Evolutionary conservation across 78 protist species (phyloP).

Genomic region (Dictyostelium intermedium): DNA sequence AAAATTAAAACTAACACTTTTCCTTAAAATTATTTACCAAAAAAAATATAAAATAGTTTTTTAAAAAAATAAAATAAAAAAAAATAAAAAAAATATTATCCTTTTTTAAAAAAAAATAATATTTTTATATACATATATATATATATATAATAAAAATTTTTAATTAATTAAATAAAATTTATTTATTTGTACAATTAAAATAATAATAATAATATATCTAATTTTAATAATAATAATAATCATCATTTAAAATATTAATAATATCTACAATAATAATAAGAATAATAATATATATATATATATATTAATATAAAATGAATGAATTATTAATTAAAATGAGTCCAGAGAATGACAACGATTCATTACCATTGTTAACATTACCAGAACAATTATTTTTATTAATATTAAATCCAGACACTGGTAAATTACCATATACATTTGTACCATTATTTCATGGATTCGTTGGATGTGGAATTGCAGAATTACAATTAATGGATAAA

Average conservation of each 20-base stretch:
- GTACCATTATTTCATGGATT: constrained; percentile 64
- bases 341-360: background rate
- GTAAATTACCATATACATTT: constrained; percentile 17
- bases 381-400: constrained; percentile 58
- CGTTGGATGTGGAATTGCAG: constrained; percentile 50
- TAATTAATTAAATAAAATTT: background rate
- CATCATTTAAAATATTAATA: background rate
- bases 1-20: background rate
- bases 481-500: constrained; percentile 29
- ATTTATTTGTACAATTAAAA: background rate
- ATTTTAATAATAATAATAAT: background rate
- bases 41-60: no score
- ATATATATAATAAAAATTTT: no score
- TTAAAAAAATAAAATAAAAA: background rate
- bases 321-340: constrained; percentile 46
- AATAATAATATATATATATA: background rate
- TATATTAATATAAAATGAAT: constrained; percentile 9
- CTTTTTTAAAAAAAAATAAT: background rate
- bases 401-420: constrained; percentile 18
- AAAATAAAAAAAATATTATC: background rate
- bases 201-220: background rate
- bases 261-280: background rate
- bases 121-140: no score
- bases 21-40: no score
- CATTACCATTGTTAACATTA: background rate